Evolutionary conservation across 352 stramenopile species (phyloP).

Genomic region (Phytophthora litchii): DNA sequence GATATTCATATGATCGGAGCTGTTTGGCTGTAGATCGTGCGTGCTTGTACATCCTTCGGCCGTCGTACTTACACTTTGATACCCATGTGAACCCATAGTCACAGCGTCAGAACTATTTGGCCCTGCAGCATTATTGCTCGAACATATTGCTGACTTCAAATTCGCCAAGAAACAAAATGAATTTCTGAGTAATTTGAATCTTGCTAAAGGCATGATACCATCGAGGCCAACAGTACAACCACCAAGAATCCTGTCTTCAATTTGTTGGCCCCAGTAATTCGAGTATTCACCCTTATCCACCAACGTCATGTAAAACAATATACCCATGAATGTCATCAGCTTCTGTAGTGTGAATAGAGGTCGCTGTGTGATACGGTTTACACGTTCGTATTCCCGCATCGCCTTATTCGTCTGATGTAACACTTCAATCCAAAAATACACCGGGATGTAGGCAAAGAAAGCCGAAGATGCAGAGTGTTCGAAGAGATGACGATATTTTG

Average conservation of each 20-base stretch:
- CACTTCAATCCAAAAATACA: background rate
- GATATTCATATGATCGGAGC: too few relatives aligned
- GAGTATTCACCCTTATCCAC: slow-evolving; percentile 36
- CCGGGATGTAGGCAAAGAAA: background rate
- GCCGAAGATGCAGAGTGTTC: background rate
- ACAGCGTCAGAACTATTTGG: too few relatives aligned
- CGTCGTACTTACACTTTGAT: too few relatives aligned
- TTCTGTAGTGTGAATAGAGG: slow-evolving; percentile 5
- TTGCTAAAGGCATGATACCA: background rate
- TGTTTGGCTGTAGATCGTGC: too few relatives aligned
- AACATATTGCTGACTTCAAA: too few relatives aligned
- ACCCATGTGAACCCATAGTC: too few relatives aligned
- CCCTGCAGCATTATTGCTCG: too few relatives aligned
- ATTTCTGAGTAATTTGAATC: background rate
- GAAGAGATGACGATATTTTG: background rate
- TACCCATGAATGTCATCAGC: slow-evolving; percentile 13
- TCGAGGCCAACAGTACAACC: background rate
- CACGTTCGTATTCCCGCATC: background rate
- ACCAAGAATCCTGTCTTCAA: background rate
- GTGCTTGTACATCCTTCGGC: too few relatives aligned
- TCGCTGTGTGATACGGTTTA: background rate
- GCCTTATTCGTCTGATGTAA: background rate
- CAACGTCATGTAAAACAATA: slow-evolving; percentile 11
- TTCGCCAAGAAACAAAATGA: too few relatives aligned
- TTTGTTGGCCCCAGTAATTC: slow-evolving; percentile 34